A percentile compares a stretch with the other conserved stretches of the same genome.
phyloP scores from a whole-genome alignment of 2,329 filamentous ascomycete species.

The Epichloe amarillans region DNA sequence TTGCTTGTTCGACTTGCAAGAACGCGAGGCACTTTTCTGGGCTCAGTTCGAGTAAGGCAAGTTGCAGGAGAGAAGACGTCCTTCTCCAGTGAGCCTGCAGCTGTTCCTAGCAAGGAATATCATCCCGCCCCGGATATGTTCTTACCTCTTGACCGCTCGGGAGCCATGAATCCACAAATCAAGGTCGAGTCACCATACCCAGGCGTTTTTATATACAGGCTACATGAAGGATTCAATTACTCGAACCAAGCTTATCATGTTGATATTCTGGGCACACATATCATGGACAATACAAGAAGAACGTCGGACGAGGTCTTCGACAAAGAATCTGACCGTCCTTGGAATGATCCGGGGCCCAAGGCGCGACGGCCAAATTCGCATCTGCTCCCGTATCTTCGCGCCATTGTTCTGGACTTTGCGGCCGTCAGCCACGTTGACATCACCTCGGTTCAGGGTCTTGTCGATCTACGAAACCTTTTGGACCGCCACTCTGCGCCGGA shows the following conservation, averaged over 20 bases:
- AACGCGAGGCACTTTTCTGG: constrained; percentile 34
- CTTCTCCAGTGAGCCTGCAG: not conserved
- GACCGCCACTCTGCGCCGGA: constrained; percentile 38
- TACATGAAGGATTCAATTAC: constrained; percentile 39
- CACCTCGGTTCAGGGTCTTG: constrained; percentile 42
- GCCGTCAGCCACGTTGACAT: constrained; percentile 44
- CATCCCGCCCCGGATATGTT: constrained; percentile 21
- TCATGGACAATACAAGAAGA: constrained; percentile 27
- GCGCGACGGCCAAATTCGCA: constrained; percentile 14
- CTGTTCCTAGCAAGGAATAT: not conserved
- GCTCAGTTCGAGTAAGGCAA: constrained; percentile 17
- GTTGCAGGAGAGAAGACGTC: constrained; percentile 2
- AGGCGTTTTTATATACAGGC: constrained; percentile 38
- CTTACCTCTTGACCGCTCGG: constrained; percentile 26
- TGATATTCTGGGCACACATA: constrained; percentile 25
- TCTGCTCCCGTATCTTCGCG: constrained; percentile 33
- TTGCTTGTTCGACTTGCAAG: constrained; percentile 32
- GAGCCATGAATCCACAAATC: constrained; percentile 32
- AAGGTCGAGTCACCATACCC: constrained; percentile 29
- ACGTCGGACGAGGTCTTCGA: constrained; percentile 25
- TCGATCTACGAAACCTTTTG: constrained; percentile 40
- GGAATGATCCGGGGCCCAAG: constrained; percentile 37
- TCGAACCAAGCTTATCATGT: constrained; percentile 36
- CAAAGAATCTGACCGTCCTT: constrained; percentile 32
- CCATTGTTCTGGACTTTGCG: constrained; percentile 44